Evolutionary conservation across 305 asterid species (phyloP), one percentile per base, ranked within the genome.

Genomic region (Fraxinus paxiana): DNA sequence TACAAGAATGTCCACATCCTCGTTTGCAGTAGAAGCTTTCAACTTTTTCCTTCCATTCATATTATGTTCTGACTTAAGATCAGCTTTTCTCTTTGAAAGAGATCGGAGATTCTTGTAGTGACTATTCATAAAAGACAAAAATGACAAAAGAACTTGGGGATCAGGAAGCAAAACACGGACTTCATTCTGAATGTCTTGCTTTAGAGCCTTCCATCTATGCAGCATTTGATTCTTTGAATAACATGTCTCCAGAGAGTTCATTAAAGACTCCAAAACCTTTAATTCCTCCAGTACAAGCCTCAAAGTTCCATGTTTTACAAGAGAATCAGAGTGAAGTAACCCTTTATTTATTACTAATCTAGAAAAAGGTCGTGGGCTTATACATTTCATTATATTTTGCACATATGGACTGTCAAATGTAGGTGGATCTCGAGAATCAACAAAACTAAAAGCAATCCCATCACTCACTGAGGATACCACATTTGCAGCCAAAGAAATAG

Each of bases 401-500:
- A 96, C 88, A 12, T 78, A 81, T 76, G 89, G 88, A 79, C 84
- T 84, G 79, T 87, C 85, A 51, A 88, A 76, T 48, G 88, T 73
- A 72, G 91, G 91, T 48, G 84, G 85, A 83, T 84, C 88, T 74
- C 33, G 81, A 63, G 84, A 77, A 79, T 85, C 90, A 70, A 81
- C 33, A 79, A 85, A 88, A 59, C 85, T 89, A 81, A 85, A 84
- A 24, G 89, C 75, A 84, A 90, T 84, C 81, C 95, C 97, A 79
- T 87, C 88, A 76, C 89, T 82, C 61, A 92, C 97, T 7, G 98
- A 88, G 33, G 90, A 90, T 82, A 96, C 83, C 74, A 94, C 94
- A 79, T 92, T 88, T 81, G 99, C 97, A 88, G 99, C 98, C 88
- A 92, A 87, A 46, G 92, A 92, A 84, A 92, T 84, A 82, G 97